A percentile compares a stretch with the other conserved stretches of the same genome.
Conservation (phyloP, 2,329 filamentous ascomycete genomes). For the Aspergillus viridinutans region DNA sequence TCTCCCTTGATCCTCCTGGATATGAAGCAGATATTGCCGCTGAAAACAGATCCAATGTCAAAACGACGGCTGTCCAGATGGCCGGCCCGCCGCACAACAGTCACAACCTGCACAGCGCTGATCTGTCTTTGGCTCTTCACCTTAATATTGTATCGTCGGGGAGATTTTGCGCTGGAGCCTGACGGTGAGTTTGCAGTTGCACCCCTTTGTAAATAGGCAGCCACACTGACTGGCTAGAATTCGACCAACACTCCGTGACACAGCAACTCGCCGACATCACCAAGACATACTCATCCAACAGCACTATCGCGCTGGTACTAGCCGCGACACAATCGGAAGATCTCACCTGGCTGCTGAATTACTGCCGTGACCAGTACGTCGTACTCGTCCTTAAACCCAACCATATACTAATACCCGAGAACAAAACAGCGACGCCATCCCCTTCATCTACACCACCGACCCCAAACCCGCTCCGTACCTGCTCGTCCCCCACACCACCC, state of each 20-base stretch:
- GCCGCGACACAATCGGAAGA: constrained; percentile 17
- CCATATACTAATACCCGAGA: neutral
- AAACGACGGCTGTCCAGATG: constrained; percentile 16
- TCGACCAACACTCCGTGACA: constrained; percentile 8
- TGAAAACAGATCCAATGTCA: constrained; percentile 5
- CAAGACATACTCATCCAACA: constrained; percentile 11
- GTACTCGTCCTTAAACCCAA: neutral
- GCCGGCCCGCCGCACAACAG: constrained; percentile 14
- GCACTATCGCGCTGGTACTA: constrained; percentile 13
- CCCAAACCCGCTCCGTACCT: constrained; percentile 17
- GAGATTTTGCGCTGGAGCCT: constrained; percentile 4
- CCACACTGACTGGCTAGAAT: neutral
- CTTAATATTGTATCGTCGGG: constrained; percentile 9
- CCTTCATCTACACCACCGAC: constrained; percentile 26
- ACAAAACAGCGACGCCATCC: neutral
- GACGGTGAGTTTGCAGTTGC: neutral
- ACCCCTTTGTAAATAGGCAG: neutral
- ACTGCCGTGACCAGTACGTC: constrained; percentile 17
- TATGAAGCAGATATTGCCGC: neutral
- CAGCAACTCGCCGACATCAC: constrained; percentile 15
- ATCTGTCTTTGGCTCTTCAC: constrained; percentile 10
- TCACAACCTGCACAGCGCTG: constrained; percentile 13
- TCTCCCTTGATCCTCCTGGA: neutral
- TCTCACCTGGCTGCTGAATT: constrained; percentile 17
- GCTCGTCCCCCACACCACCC: constrained; percentile 22